Conservation (phyloP, 73 alveolate species). For the Uronychia setigera region DNA sequence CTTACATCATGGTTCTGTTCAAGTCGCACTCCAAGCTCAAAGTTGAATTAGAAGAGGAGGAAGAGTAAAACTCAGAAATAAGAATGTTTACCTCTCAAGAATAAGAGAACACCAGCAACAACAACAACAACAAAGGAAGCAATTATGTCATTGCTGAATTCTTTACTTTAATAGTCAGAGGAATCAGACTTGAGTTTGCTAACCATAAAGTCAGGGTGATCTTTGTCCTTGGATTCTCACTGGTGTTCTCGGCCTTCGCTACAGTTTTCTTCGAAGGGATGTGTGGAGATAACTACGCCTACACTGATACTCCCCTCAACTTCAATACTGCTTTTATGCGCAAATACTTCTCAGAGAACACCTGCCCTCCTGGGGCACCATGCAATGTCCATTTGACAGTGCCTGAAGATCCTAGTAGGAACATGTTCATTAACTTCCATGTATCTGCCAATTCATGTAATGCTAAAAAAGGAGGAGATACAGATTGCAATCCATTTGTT, state of each 20-base stretch:
- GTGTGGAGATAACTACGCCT: neutral
- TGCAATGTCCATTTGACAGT: slow-evolving; percentile 16
- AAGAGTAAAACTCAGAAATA: too few species aligned
- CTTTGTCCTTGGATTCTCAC: neutral
- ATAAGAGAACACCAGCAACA: too few species aligned
- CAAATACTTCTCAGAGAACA: neutral
- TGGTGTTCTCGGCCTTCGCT: neutral
- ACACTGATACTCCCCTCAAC: neutral
- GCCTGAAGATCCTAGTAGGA: slow-evolving; percentile 23
- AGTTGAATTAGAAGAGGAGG: neutral
- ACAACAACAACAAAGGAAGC: neutral
- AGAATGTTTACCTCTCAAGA: too few species aligned
- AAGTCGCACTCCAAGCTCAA: neutral
- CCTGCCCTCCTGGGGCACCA: slow-evolving; percentile 18
- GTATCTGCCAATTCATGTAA: slow-evolving; percentile 7
- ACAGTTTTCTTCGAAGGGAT: neutral
- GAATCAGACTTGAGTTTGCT: neutral
- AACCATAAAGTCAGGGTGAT: neutral
- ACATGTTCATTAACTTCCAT: slow-evolving; percentile 20
- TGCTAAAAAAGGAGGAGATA: neutral
- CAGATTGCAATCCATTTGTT: neutral
- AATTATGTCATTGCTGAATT: too few species aligned
- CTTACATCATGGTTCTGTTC: neutral
- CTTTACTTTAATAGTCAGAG: neutral
- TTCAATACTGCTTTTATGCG: neutral